Percentiles rank a stretch among this genome's conserved stretches.
phyloP scores from a whole-genome alignment of 306 rosid species.

The Arachis stenosperma region DNA sequence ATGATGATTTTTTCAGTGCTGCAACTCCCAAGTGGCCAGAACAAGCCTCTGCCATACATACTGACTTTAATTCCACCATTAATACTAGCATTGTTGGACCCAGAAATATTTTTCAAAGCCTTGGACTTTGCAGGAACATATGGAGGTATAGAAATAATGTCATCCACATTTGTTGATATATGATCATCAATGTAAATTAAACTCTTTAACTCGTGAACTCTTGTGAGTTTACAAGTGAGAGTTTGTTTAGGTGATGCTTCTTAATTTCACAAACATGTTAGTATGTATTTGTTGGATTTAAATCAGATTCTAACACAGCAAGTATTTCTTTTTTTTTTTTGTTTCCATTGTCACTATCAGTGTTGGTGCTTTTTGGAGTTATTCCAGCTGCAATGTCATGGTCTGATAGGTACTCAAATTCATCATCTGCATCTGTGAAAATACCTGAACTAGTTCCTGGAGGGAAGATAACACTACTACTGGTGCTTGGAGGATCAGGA shows the following conservation, averaged over 20 bases:
- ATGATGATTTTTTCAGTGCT: constrained; percentile 57
- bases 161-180: neutral
- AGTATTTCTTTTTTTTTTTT: constrained; percentile 22
- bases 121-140: constrained; percentile 80
- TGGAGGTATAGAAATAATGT: constrained; percentile 57
- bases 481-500: constrained; percentile 71
- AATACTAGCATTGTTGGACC: constrained; percentile 62
- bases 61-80: constrained; percentile 69
- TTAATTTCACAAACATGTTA: too few relatives aligned
- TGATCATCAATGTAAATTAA: too few relatives aligned
- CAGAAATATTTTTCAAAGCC: constrained; percentile 75
- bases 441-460: constrained; percentile 77
- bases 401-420: constrained; percentile 67
- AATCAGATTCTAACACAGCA: constrained; percentile 8
- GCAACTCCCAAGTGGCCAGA: constrained; percentile 61
- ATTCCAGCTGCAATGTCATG: constrained; percentile 84
- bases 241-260: too few relatives aligned
- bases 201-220: too few relatives aligned
- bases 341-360: constrained; percentile 42
- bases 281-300: too few relatives aligned
- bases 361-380: constrained; percentile 76
- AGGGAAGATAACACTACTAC: constrained; percentile 71
- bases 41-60: constrained; percentile 60
- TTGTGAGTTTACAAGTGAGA: too few relatives aligned
- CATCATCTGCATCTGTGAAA: constrained; percentile 48